Percentiles rank a stretch among this genome's conserved stretches.
Evolutionary conservation across 2,329 filamentous ascomycete species (phyloP).

Genomic region (Geosmithia putterillii): DNA sequence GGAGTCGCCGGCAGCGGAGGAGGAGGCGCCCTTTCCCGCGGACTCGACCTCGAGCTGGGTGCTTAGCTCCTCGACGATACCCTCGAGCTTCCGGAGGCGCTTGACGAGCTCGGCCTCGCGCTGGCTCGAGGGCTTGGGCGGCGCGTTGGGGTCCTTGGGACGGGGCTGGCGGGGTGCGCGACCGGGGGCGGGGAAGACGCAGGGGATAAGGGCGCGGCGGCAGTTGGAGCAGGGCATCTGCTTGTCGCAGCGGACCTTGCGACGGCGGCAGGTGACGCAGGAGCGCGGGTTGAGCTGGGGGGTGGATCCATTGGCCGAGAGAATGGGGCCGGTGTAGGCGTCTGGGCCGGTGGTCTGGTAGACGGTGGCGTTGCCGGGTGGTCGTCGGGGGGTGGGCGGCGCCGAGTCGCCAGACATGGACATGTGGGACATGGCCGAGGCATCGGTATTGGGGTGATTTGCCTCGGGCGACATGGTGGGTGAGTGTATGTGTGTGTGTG

Average conservation of each 20-base stretch:
- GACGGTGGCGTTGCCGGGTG: conserved; percentile 21
- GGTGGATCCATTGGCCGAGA: conserved; percentile 15
- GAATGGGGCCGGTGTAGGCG: conserved; percentile 21
- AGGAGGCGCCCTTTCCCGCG: conserved; percentile 11
- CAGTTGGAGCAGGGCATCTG: conserved; percentile 67
- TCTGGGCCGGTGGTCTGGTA: conserved; percentile 27
- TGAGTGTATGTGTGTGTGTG: too few species aligned
- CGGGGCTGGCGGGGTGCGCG: conserved; percentile 57
- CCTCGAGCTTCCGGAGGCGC: conserved; percentile 59
- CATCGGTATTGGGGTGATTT: conserved; percentile 2
- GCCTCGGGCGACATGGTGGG: conserved; percentile 1
- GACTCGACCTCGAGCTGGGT: conserved; percentile 48
- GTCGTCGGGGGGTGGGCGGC: conserved; percentile 7
- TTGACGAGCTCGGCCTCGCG: conserved; percentile 60
- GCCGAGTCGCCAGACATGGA: too few species aligned
- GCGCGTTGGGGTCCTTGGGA: conserved; percentile 51
- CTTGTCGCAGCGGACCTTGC: conserved; percentile 71
- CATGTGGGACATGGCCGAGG: conserved; percentile 10
- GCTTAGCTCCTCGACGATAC: conserved; percentile 60
- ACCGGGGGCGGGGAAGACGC: conserved; percentile 63
- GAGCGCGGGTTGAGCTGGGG: conserved; percentile 32
- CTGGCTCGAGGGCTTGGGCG: conserved; percentile 41
- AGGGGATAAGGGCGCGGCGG: conserved; percentile 56
- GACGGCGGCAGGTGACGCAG: conserved; percentile 36
- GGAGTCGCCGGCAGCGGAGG: conserved; percentile 14